These are phyloP conservation scores for Metschnikowia picachoensis DNA, from an alignment of 805 yeast genomes.

Conservation along the genomic window DNA sequence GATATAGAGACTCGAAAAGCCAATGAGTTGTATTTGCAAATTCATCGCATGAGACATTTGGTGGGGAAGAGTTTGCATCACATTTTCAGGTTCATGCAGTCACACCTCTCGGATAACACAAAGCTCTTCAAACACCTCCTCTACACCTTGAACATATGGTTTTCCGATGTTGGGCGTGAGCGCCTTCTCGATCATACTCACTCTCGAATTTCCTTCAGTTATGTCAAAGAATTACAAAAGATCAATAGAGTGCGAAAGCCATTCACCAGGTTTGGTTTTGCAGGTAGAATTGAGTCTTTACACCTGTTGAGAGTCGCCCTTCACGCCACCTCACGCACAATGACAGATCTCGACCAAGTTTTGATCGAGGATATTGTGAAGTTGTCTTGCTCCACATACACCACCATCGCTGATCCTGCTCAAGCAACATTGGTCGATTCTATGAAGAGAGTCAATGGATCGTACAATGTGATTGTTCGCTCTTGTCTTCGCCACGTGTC, in stretches of 20 bases:
- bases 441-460: constrained; percentile 65
- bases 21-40: constrained; percentile 28
- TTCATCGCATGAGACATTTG: constrained; percentile 58
- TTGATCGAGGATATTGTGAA: constrained; percentile 63
- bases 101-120: constrained; percentile 58
- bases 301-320: constrained; percentile 72
- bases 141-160: constrained; percentile 69
- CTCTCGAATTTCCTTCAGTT: constrained; percentile 51
- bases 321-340: constrained; percentile 69
- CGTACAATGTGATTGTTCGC: constrained; percentile 53
- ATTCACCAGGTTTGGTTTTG: constrained; percentile 74
- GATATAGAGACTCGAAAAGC: constrained; percentile 42
- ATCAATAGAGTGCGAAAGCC: constrained; percentile 62
- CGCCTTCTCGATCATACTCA: constrained; percentile 55
- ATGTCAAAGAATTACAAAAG: constrained; percentile 57
- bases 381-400: constrained; percentile 65
- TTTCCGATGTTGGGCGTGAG: constrained; percentile 75
- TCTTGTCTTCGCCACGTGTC: constrained; percentile 47
- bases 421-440: constrained; percentile 63
- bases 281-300: constrained; percentile 65
- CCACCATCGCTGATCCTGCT: constrained; percentile 66
- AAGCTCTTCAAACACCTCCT: constrained; percentile 58
- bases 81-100: constrained; percentile 44
- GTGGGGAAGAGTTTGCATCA: constrained; percentile 65
- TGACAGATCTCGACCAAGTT: constrained; percentile 58